Base-by-base conservation (phyloP, 75 land plant genomes). In the Cryptomeria japonica region DNA sequence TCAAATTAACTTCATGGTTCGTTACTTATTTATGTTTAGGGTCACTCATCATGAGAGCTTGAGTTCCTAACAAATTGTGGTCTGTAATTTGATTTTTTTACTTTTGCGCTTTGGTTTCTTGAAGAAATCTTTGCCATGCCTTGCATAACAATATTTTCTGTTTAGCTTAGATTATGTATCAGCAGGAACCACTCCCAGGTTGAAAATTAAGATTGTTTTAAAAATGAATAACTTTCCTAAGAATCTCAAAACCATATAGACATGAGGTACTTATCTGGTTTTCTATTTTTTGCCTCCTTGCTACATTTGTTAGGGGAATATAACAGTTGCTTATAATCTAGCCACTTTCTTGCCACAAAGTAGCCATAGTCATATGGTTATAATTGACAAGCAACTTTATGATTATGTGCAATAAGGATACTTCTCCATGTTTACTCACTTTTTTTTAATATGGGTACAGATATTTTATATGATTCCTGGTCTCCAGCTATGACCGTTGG, bases 401-500 rank as follows among this genome's bases (percentile, higher is more conserved):
- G 47, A 28, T 46, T 7, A 11, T 28, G 6, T 3, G 10, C 42
- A n/a, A 10, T 19, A n/a, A n/a, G 28, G 53, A 46, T 12, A 46
- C 47, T 44, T 11, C 31, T 82, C 13, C 42, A 41, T 12, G 51
- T 82, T 79, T 79, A 41, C 28, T 79, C 28, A 22, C 39, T 34
- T 44, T 82, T n/a, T 13, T 46, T 49, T 25, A 28, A 3, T 85
- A 83, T 88, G 31, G 39, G 41, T 37, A 55, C 92, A 97, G 99
- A 97, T 88, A 97, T 97, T 78, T 75, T 97, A 36, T 97, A 97
- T 86, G 99, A 97, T 89, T 97, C 99, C 9, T 97, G 99, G 99
- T 97, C 99, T 15, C 99, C 99, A 53, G 99, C 99, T 13, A 97
- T 97, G 99, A 97, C 99, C 41, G 99, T 97, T 36, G 95, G 97